phyloP scores from a whole-genome alignment of 139 green algal genomes.

The Ettlia oleoabundans region DNA sequence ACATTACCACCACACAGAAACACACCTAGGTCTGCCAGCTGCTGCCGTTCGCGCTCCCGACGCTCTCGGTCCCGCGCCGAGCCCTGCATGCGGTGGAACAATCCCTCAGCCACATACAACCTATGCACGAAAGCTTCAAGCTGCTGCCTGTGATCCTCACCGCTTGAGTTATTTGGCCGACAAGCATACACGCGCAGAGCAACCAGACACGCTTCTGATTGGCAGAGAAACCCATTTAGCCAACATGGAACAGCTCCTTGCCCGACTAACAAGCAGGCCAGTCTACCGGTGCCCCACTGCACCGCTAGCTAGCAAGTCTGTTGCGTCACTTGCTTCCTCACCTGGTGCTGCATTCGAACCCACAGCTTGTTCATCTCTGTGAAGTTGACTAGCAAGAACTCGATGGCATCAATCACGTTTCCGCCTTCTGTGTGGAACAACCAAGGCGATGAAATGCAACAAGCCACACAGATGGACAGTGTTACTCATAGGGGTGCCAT shows the following conservation, averaged over 20 bases:
- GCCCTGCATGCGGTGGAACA: too few relatives aligned
- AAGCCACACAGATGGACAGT: neutral
- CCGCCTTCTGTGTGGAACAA: conserved; percentile 54
- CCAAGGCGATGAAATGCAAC: neutral
- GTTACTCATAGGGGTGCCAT: neutral
- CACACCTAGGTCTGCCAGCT: conserved; percentile 71
- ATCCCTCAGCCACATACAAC: too few relatives aligned
- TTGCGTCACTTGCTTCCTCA: neutral
- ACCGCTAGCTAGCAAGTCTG: neutral
- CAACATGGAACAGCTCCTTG: too few relatives aligned
- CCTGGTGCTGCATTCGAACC: conserved; percentile 90
- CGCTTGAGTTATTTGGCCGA: too few relatives aligned
- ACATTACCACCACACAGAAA: neutral
- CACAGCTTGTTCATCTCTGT: conserved; percentile 99
- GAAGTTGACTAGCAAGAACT: conserved; percentile 98
- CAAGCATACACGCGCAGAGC: too few relatives aligned
- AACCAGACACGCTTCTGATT: too few relatives aligned
- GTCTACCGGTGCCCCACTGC: neutral
- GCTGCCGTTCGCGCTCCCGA: conserved; percentile 87
- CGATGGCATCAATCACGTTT: conserved; percentile 86
- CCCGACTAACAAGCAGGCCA: neutral
- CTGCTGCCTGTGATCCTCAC: too few relatives aligned
- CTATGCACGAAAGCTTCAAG: too few relatives aligned
- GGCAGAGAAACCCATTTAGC: too few relatives aligned
- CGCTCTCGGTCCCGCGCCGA: conserved; percentile 57